phyloP scores from a whole-genome alignment of 352 stramenopile genomes.

The Globisporangium yorkense region DNA sequence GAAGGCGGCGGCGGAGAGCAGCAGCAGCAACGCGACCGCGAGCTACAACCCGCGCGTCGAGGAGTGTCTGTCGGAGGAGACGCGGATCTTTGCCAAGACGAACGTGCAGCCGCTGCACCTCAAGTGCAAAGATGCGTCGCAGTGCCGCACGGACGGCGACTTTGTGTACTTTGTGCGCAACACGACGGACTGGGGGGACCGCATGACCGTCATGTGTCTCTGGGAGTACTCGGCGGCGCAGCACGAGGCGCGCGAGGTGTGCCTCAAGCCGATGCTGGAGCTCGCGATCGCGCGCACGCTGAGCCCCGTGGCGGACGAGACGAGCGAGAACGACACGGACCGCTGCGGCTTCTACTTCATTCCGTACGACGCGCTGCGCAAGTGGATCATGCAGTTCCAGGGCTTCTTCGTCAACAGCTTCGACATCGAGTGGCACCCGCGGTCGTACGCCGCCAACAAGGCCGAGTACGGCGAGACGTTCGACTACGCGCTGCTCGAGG shows the following conservation, averaged over 20 bases:
- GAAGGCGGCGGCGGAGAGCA: not conserved
- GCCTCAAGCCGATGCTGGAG: conserved; percentile 72
- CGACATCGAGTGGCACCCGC: conserved; percentile 61
- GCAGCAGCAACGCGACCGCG: conserved; percentile 18
- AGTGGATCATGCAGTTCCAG: conserved; percentile 75
- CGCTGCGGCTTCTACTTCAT: conserved; percentile 83
- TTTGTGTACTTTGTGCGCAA: conserved; percentile 78
- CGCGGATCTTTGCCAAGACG: conserved; percentile 55
- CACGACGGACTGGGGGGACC: conserved; percentile 75
- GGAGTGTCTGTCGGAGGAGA: conserved; percentile 57
- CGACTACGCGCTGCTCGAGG: conserved; percentile 60
- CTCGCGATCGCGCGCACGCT: conserved; percentile 56
- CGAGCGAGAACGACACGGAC: conserved; percentile 70
- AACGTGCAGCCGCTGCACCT: conserved; percentile 72
- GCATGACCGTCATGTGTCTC: conserved; percentile 79
- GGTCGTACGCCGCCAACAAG: conserved; percentile 63
- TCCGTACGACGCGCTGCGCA: conserved; percentile 65
- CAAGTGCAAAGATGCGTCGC: conserved; percentile 44
- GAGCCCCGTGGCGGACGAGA: conserved; percentile 43
- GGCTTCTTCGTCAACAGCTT: conserved; percentile 84
- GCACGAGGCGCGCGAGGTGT: conserved; percentile 47
- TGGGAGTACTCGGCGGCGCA: conserved; percentile 63
- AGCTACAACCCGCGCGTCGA: conserved; percentile 46
- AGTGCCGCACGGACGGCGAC: conserved; percentile 53
- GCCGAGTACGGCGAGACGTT: conserved; percentile 30